Evolutionary conservation across 805 yeast genomes (phyloP), one percentile per base, ranked within the genome.

Genomic region (Starmerella apicola): DNA sequence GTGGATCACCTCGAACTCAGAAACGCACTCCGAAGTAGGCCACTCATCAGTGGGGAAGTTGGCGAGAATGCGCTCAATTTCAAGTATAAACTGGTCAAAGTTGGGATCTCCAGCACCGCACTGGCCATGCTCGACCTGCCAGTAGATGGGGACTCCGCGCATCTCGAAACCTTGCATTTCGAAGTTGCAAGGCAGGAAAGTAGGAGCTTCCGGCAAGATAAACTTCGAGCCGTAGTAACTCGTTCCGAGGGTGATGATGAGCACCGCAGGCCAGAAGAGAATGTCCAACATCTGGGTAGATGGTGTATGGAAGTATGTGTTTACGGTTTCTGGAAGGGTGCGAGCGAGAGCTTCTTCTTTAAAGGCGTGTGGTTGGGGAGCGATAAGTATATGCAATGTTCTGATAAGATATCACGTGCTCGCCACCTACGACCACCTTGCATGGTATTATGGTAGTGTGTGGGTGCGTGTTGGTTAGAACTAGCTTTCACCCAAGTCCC

Each of bases 91-190:
- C 5, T 12, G 12, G 4, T 41, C 43, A 42, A 16, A 46, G 22
- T 46, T 39, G 13, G 31, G 41, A 31, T 46, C 48, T 30, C 29
- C 22, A 3, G 7, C 18, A 3, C 25, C 16, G 20, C 50, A 46
- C 7, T 19, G 17, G 17, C 48, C 50, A 21, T 41, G 41, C 8
- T 34, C 27, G 16, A 46, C 44, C 17, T 37, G 42, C 50, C 50
- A 46, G 36, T 35, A 46, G 10, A 46, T 28, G 17, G 49, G 45
- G 15, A 22, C 25, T n/a, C 28, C 44, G 18, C 32, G 34, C 23
- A 45, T 27, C 12, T 40, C 49, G 36, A 46, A 45, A 33, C 38
- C 41, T 37, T 45, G 49, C 12, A 45, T 29, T n/a, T 28, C 30
- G 30, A 12, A 13, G 34, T 46, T 46, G 29, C 50, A 46, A 10